A percentile compares a stretch with the other conserved stretches of the same genome.
Evolutionary conservation across 768 basidiomycete genomes (phyloP).

Genomic region (Tephrocybe sp.): DNA sequence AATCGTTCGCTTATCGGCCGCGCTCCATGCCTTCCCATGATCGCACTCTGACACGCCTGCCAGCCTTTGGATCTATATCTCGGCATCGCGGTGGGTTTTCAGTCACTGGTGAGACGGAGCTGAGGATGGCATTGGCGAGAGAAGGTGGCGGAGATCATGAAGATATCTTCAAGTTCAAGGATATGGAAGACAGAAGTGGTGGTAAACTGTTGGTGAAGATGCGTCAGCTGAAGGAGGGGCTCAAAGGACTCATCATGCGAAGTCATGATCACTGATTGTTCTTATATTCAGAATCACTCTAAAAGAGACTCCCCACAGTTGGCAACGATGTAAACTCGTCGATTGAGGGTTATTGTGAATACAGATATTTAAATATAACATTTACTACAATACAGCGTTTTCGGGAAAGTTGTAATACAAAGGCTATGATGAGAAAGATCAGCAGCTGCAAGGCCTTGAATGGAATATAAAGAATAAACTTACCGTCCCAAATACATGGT

Average conservation of each 20-base stretch:
- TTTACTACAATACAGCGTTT: constrained; percentile 36
- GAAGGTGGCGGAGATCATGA: constrained; percentile 19
- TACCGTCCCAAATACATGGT: constrained; percentile 77
- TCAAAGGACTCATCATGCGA: constrained; percentile 30
- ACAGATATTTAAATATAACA: not conserved
- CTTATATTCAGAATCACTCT: too few species aligned
- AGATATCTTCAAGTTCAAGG: constrained; percentile 19
- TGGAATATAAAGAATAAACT: constrained; percentile 27
- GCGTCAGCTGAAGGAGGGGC: constrained; percentile 13
- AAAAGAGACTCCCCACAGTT: too few species aligned
- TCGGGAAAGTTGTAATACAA: constrained; percentile 53
- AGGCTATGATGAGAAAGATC: constrained; percentile 33
- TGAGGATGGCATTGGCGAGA: constrained; percentile 54
- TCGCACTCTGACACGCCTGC: not conserved
- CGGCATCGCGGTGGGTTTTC: constrained; percentile 42
- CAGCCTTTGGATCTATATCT: constrained; percentile 27
- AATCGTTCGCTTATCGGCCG: constrained; percentile 19
- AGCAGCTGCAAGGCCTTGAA: too few species aligned
- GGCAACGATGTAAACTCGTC: too few species aligned
- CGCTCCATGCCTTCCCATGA: not conserved
- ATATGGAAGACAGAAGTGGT: constrained; percentile 15
- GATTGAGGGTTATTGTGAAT: too few species aligned
- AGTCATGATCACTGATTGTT: too few species aligned
- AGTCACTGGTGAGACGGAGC: constrained; percentile 59
- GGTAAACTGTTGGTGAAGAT: constrained; percentile 13